Conservation (phyloP, 495 filamentous ascomycete genomes). For the Podospora fimiseda region DNA sequence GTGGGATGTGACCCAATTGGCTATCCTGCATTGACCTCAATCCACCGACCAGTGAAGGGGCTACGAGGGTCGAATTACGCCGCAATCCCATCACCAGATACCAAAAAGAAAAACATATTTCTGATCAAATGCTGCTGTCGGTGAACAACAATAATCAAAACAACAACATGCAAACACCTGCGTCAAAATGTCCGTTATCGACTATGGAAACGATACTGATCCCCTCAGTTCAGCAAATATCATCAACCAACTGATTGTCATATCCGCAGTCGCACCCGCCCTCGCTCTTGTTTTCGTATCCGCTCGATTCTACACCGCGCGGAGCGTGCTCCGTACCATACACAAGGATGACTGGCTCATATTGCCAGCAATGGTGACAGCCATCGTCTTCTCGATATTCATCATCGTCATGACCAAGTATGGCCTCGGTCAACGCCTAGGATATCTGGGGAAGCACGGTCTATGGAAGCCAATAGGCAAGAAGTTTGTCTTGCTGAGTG, state of each 20-base stretch:
- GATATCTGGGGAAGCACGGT: no score
- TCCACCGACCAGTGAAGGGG: no score
- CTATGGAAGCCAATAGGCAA: no score
- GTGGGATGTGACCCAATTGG: no score
- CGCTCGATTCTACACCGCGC: conserved; percentile 21
- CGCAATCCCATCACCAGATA: no score
- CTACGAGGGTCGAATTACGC: no score
- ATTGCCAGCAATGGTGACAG: not conserved
- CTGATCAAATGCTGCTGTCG: no score
- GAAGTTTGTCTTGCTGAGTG: no score
- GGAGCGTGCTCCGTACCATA: conserved; percentile 10
- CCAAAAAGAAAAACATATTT: no score
- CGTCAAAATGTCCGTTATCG: not conserved
- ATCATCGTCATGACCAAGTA: not conserved
- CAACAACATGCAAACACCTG: no score
- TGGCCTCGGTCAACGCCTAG: not conserved
- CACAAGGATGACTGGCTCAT: conserved; percentile 19
- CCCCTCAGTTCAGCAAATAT: not conserved
- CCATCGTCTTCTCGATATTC: not conserved
- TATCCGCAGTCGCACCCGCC: conserved; percentile 10
- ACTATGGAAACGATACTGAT: not conserved
- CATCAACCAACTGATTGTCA: conserved; percentile 6
- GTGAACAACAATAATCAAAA: no score
- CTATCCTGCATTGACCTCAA: no score
- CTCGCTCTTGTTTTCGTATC: conserved; percentile 17